Evolutionary conservation across 2,329 filamentous ascomycete species (phyloP).

Genomic region (Pseudomassariella vexata): DNA sequence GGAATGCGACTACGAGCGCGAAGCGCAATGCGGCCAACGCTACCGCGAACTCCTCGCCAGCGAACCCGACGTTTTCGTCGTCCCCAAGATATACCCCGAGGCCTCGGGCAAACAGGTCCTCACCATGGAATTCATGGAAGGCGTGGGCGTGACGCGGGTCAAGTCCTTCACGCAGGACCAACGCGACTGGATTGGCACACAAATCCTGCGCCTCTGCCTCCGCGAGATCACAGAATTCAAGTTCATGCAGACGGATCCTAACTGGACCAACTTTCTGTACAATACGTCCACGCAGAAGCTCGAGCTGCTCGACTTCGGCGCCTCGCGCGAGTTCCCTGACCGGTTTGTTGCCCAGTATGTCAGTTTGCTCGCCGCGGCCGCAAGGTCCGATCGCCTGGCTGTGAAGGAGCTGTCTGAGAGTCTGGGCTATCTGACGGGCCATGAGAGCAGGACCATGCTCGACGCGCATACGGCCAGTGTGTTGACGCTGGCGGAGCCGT

Average conservation of each 20-base stretch:
- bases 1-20: conserved; percentile 94
- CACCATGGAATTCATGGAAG: conserved; percentile 89
- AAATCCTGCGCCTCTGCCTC: conserved; percentile 85
- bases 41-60: conserved; percentile 75
- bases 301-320: conserved; percentile 93
- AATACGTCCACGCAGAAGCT: conserved; percentile 67
- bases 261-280: conserved; percentile 99
- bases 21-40: conserved; percentile 72
- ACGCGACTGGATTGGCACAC: conserved; percentile 92
- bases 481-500: conserved; percentile 87
- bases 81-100: conserved; percentile 71
- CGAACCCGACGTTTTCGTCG: conserved; percentile 67
- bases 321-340: conserved; percentile 77
- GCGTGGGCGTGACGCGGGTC: conserved; percentile 78
- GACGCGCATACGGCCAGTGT: conserved; percentile 87
- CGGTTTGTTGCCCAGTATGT: conserved; percentile 78
- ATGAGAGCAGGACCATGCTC: conserved; percentile 79
- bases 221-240: conserved; percentile 90
- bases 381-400: conserved; percentile 57
- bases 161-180: conserved; percentile 72
- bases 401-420: conserved; percentile 65
- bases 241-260: conserved; percentile 99
- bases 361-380: conserved; percentile 72
- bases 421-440: conserved; percentile 87
- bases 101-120: conserved; percentile 82